Conservation (phyloP, 2,329 filamentous ascomycete species). For the Aspergillus sojae region DNA sequence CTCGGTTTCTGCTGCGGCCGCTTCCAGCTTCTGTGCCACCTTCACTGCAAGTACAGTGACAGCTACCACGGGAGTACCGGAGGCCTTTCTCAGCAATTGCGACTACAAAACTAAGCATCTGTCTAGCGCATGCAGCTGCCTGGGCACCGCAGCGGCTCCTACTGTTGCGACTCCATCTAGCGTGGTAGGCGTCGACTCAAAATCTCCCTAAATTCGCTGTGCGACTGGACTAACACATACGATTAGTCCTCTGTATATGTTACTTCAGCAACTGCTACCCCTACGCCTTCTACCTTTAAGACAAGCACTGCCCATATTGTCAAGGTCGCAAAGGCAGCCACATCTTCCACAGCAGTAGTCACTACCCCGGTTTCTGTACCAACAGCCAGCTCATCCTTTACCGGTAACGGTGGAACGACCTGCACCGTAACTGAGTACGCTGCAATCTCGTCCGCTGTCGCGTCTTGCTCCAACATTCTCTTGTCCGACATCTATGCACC, state of each 20-base stretch:
- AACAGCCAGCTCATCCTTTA: neutral
- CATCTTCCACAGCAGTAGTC: neutral
- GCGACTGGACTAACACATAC: neutral
- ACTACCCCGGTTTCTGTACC: neutral
- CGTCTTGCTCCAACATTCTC: constrained; percentile 46
- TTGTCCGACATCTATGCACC: constrained; percentile 45
- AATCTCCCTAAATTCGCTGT: fast-evolving
- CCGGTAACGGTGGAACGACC: constrained; percentile 20
- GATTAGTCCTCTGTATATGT: neutral
- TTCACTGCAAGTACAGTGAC: constrained; percentile 27
- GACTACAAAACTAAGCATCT: constrained; percentile 25
- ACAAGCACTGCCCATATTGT: neutral
- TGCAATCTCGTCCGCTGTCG: constrained; percentile 40
- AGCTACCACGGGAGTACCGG: constrained; percentile 24
- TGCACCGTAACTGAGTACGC: constrained; percentile 32
- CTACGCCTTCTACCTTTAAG: neutral
- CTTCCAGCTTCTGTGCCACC: constrained; percentile 27
- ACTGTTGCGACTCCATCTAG: neutral
- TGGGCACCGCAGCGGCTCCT: constrained; percentile 18
- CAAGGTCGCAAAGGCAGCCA: neutral
- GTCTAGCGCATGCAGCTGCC: constrained; percentile 30
- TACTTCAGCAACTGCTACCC: neutral
- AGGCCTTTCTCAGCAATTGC: constrained; percentile 22
- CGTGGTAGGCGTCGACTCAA: neutral
- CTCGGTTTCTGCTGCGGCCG: constrained; percentile 25